phyloP scores from a whole-genome alignment of 176 grass and related monocot genomes.

The Cenchrus fungigraminus region DNA sequence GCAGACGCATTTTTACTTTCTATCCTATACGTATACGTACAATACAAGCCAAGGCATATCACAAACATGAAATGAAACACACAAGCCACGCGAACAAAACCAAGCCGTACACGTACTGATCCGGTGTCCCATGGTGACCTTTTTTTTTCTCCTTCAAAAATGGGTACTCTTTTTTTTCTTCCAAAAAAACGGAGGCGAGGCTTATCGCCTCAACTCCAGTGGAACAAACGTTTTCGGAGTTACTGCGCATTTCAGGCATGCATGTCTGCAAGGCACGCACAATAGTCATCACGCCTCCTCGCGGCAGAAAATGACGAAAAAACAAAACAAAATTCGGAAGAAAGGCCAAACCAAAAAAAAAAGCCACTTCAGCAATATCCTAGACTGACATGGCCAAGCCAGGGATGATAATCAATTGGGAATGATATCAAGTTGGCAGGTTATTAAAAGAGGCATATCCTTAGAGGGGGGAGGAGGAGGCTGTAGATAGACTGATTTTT shows the following conservation, averaged over 20 bases:
- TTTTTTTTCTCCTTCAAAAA: background rate
- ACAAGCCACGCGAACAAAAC: background rate
- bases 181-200: too few species aligned
- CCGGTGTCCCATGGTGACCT: background rate
- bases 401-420: background rate
- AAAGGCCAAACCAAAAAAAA: background rate
- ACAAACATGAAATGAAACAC: background rate
- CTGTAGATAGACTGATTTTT: background rate
- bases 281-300: background rate
- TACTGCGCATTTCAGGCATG: background rate
- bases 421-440: constrained; percentile 7
- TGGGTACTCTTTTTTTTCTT: background rate
- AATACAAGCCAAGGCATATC: too few species aligned
- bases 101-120: background rate
- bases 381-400: background rate
- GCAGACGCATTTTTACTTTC: background rate
- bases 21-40: too few species aligned
- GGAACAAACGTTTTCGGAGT: too few species aligned
- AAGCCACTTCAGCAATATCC: constrained; percentile 7
- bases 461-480: background rate
- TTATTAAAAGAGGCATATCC: constrained; percentile 43
- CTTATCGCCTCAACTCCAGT: background rate
- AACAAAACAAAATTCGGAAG: background rate
- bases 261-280: background rate
- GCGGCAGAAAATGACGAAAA: background rate